phyloP scores from a whole-genome alignment of 257 asterid species.

The Gynochthodes officinalis region DNA sequence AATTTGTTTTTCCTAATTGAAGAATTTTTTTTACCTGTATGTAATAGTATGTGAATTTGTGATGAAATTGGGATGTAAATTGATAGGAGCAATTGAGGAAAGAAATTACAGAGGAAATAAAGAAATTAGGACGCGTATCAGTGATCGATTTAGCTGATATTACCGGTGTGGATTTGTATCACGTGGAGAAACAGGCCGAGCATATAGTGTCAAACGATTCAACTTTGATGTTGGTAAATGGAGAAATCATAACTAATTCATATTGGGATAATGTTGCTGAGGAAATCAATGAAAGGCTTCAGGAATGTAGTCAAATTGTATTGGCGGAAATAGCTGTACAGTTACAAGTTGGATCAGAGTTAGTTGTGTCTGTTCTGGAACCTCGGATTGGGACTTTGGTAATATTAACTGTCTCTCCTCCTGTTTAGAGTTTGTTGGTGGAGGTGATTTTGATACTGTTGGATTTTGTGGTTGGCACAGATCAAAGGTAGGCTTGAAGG shows the following conservation, averaged over 20 bases:
- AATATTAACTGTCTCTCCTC: conserved; percentile 8
- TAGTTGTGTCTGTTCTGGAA: conserved; percentile 67
- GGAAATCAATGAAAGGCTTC: conserved; percentile 91
- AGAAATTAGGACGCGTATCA: conserved; percentile 71
- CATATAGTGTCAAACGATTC: conserved; percentile 62
- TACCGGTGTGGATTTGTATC: conserved; percentile 75
- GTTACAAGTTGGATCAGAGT: conserved; percentile 88
- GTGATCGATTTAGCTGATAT: conserved; percentile 80
- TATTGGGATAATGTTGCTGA: conserved; percentile 90
- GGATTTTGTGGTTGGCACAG: conserved; percentile 35
- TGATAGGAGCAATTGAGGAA: conserved; percentile 84
- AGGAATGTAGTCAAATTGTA: conserved; percentile 94
- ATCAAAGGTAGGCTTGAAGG: conserved; percentile 98
- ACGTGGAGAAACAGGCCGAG: conserved; percentile 83
- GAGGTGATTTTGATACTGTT: conserved; percentile 10
- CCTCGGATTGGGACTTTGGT: conserved; percentile 93
- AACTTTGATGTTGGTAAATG: conserved; percentile 75
- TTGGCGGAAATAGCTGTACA: conserved; percentile 94
- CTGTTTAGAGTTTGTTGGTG: neutral
- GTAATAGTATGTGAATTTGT: conserved; percentile 5
- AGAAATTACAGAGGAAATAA: conserved; percentile 58
- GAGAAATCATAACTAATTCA: conserved; percentile 73
- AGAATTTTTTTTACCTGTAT: neutral
- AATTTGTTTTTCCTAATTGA: neutral
- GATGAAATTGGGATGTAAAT: conserved; percentile 24